These are phyloP conservation scores for Achaetomium macrosporum DNA, from an alignment of 2,329 filamentous ascomycete genomes.

Conservation along the genomic window DNA sequence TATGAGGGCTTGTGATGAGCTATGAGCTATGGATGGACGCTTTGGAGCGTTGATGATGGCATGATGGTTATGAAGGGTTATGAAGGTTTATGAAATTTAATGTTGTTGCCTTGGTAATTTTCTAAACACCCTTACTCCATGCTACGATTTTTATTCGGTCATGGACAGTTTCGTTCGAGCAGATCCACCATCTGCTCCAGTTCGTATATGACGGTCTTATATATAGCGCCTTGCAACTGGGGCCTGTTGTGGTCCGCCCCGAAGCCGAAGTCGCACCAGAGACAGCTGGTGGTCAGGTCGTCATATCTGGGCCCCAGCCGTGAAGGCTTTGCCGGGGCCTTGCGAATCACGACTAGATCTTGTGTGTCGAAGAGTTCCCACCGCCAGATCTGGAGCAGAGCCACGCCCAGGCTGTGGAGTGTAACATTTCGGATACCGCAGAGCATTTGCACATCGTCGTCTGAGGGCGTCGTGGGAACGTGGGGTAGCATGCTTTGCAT, in stretches of 20 bases:
- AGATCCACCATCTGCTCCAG: slow-evolving; percentile 4
- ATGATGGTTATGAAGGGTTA: not conserved
- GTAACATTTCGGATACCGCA: slow-evolving; percentile 2
- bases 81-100: not conserved
- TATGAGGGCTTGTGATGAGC: not conserved
- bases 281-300: not conserved
- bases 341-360: not conserved
- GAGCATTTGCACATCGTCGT: not conserved
- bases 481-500: not conserved
- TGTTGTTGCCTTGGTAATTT: not conserved
- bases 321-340: not conserved
- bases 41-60: not conserved
- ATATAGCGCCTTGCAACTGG: not conserved
- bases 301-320: slow-evolving; percentile 2
- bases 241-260: slow-evolving; percentile 2
- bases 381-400: slow-evolving; percentile 3
- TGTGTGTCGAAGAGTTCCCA: not conserved
- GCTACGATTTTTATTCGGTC: no score
- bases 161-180: no score
- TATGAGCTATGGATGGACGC: no score
- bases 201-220: not conserved
- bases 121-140: no score
- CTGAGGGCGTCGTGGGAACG: not conserved
- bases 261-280: slow-evolving; percentile 3
- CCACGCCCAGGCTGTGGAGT: not conserved